Conservation (phyloP, 2,329 filamentous ascomycete species). For the Immersiporthe knoxdaviesiana region DNA sequence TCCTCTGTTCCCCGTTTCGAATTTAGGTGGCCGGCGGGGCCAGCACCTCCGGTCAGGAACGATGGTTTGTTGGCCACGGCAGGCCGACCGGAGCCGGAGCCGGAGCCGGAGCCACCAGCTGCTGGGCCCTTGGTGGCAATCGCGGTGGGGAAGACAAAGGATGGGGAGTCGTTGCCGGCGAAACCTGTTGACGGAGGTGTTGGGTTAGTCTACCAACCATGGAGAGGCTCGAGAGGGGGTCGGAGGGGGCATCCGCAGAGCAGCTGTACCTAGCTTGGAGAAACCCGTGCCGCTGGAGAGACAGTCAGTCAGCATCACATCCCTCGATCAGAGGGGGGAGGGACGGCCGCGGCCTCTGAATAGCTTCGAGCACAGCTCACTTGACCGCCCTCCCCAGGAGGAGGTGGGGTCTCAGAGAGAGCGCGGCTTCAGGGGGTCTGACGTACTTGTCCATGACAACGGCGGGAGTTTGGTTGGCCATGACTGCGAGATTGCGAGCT, state of each 20-base stretch:
- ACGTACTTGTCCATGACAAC: slow-evolving; percentile 99
- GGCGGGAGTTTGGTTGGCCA: slow-evolving; percentile 98
- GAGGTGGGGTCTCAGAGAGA: slow-evolving; percentile 30
- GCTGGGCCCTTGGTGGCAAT: slow-evolving; percentile 90
- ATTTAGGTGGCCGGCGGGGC: slow-evolving; percentile 79
- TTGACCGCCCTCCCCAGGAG: slow-evolving; percentile 27
- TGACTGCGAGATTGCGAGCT: slow-evolving; percentile 49
- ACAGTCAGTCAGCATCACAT: slow-evolving; percentile 44
- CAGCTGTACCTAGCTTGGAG: slow-evolving; percentile 87
- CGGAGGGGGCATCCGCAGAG: slow-evolving; percentile 9
- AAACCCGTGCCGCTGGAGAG: slow-evolving; percentile 90
- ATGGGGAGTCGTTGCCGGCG: slow-evolving; percentile 98
- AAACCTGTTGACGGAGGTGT: slow-evolving; percentile 66
- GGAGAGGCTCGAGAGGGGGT: slow-evolving; percentile 17
- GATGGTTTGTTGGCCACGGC: slow-evolving; percentile 93
- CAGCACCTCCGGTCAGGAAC: slow-evolving; percentile 89
- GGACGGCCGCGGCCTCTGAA: slow-evolving; percentile 2
- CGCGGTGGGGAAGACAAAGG: slow-evolving; percentile 98
- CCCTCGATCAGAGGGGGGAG: slow-evolving; percentile 24
- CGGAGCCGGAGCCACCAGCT: slow-evolving; percentile 69
- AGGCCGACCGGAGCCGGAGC: slow-evolving; percentile 80
- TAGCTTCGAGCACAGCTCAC: slow-evolving; percentile 30
- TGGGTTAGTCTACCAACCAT: slow-evolving; percentile 33
- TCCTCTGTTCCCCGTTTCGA: slow-evolving; percentile 96
- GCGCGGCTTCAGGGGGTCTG: slow-evolving; percentile 41